A percentile compares a stretch with the other conserved stretches of the same genome.
These are phyloP conservation scores for Neonectria punicea DNA, from an alignment of 2,329 filamentous ascomycete genomes.

Conservation along the genomic window DNA sequence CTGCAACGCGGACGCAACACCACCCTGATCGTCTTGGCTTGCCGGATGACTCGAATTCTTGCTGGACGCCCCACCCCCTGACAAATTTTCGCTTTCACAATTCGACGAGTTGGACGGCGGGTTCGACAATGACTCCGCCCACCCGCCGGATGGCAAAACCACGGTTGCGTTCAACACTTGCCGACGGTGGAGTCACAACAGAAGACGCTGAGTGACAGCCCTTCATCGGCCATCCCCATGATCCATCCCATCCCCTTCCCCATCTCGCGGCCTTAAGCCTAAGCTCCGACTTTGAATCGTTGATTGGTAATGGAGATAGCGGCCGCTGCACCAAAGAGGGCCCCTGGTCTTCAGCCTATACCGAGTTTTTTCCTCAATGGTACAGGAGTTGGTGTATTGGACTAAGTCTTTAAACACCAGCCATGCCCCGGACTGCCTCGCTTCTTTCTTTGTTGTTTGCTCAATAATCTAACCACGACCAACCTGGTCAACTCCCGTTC, in stretches of 20 bases:
- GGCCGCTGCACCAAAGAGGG: slow-evolving; percentile 6
- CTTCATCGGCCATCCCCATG: neutral
- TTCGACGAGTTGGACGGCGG: neutral
- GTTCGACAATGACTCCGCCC: slow-evolving; percentile 1
- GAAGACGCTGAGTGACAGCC: neutral
- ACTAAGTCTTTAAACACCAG: slow-evolving; percentile 18
- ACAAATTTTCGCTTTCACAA: slow-evolving; percentile 12
- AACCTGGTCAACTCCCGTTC: slow-evolving; percentile 9
- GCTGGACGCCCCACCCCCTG: slow-evolving; percentile 13
- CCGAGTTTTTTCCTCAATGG: slow-evolving; percentile 12
- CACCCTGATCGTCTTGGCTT: neutral
- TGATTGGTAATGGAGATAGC: slow-evolving; percentile 28
- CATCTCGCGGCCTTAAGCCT: slow-evolving; percentile 18
- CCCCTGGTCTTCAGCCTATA: slow-evolving; percentile 6
- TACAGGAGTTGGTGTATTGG: neutral
- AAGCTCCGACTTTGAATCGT: slow-evolving; percentile 15
- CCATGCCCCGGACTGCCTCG: slow-evolving; percentile 9
- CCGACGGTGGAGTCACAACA: slow-evolving; percentile 2
- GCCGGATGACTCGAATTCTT: slow-evolving; percentile 29
- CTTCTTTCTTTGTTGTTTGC: neutral
- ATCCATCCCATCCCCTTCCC: neutral
- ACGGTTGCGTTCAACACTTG: neutral
- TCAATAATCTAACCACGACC: slow-evolving; percentile 6
- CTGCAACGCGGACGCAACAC: neutral
- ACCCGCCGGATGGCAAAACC: slow-evolving; percentile 17